These are phyloP conservation scores for Platanthera zijinensis DNA, from an alignment of 106 monocot species.

Conservation along the genomic window DNA sequence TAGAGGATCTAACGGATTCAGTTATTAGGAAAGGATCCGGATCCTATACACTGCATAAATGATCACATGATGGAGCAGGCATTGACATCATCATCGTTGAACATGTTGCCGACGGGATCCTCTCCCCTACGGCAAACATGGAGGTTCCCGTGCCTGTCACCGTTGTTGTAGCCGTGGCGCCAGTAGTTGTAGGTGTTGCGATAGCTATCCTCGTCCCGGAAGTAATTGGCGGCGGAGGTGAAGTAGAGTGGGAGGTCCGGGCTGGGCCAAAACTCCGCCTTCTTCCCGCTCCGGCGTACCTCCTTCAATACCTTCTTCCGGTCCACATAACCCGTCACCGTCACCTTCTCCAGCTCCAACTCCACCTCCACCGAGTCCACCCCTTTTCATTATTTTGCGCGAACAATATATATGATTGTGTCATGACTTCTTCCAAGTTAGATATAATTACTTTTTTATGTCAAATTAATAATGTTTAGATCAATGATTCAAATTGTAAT, in stretches of 20 bases:
- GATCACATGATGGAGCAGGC: constrained; percentile 80
- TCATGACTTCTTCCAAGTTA: too few species aligned
- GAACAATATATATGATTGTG: too few species aligned
- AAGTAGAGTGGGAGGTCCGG: constrained; percentile 55
- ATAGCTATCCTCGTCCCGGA: constrained; percentile 52
- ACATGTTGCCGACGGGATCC: constrained; percentile 74
- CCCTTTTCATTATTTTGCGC: constrained; percentile 26
- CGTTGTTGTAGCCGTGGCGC: constrained; percentile 89
- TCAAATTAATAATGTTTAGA: too few species aligned
- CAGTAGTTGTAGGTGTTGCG: constrained; percentile 78
- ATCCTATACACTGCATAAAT: too few species aligned
- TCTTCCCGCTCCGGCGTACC: constrained; percentile 71
- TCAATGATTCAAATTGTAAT: too few species aligned
- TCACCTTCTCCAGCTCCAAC: constrained; percentile 67
- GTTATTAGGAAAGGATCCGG: too few species aligned
- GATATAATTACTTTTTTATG: too few species aligned
- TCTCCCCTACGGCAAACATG: constrained; percentile 38
- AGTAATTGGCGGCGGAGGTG: constrained; percentile 58
- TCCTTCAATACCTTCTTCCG: constrained; percentile 69
- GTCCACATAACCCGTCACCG: constrained; percentile 83
- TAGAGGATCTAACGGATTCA: too few species aligned
- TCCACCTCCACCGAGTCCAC: constrained; percentile 79
- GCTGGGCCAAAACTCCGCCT: constrained; percentile 95
- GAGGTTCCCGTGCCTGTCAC: constrained; percentile 71
- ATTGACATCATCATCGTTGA: constrained; percentile 88